Conservation (phyloP, 495 filamentous ascomycete species). For the Bombardia bombarda region DNA sequence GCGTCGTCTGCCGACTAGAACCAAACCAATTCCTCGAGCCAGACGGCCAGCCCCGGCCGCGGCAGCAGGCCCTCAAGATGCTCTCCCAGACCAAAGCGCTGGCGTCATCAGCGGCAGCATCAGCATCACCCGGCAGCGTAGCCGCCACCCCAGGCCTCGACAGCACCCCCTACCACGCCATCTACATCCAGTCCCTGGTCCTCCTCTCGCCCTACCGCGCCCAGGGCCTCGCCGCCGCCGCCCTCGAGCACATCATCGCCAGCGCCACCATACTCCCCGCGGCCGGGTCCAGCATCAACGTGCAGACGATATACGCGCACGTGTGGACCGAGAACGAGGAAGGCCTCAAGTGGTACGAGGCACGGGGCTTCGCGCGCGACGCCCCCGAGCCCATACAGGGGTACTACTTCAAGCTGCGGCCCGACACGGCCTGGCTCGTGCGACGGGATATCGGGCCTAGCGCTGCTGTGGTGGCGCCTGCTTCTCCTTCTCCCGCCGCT, state of each 20-base stretch:
- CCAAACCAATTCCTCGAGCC: conserved; percentile 20
- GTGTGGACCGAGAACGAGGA: conserved; percentile 92
- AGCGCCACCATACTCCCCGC: conserved; percentile 26
- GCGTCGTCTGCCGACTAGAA: conserved; percentile 77
- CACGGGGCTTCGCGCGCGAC: conserved; percentile 62
- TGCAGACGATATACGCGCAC: conserved; percentile 65
- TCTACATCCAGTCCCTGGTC: conserved; percentile 86
- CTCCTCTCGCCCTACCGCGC: conserved; percentile 76
- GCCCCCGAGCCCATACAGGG: conserved; percentile 48
- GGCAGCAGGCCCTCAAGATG: neutral
- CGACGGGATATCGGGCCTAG: conserved; percentile 30
- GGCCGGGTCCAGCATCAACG: conserved; percentile 33
- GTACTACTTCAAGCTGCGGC: conserved; percentile 82
- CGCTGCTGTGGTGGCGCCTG: neutral
- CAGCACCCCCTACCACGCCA: conserved; percentile 28
- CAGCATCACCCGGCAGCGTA: too few species aligned
- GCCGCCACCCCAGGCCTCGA: conserved; percentile 6
- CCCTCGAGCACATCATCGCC: conserved; percentile 52
- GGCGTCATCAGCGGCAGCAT: too few species aligned
- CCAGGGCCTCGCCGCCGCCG: conserved; percentile 67
- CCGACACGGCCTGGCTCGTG: conserved; percentile 72
- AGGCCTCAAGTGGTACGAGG: conserved; percentile 75
- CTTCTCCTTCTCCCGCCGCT: neutral
- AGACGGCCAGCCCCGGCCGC: conserved; percentile 3
- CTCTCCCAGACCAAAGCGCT: neutral